These are phyloP conservation scores for Smallanthus sonchifolius DNA, from an alignment of 129 eudicot species.

Conservation along the genomic window DNA sequence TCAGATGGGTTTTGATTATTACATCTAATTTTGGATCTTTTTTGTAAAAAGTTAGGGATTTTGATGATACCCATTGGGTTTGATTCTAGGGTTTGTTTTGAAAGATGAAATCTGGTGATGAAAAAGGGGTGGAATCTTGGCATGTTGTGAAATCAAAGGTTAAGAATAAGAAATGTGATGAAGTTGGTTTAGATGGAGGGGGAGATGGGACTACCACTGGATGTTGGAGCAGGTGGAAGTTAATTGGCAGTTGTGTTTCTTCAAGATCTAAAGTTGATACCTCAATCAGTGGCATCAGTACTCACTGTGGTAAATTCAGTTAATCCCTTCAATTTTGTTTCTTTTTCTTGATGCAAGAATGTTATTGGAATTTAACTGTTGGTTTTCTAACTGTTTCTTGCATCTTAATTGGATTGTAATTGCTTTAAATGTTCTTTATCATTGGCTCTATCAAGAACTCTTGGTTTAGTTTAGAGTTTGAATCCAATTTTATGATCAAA, in stretches of 20 bases:
- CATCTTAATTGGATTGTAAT: constrained; percentile 14
- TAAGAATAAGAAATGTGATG: constrained; percentile 40
- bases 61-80: too few relatives aligned
- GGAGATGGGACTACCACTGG: constrained; percentile 29
- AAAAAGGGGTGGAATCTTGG: too few relatives aligned
- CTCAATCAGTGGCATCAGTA: constrained; percentile 82
- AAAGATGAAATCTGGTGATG: too few relatives aligned
- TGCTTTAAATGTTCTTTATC: constrained; percentile 1
- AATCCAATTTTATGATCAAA: neutral
- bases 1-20: constrained; percentile 26
- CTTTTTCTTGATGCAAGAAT: neutral
- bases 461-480: constrained; percentile 12
- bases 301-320: constrained; percentile 54
- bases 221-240: constrained; percentile 71
- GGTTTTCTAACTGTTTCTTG: constrained; percentile 1
- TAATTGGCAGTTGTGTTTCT: constrained; percentile 74
- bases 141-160: too few relatives aligned
- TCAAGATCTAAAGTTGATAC: constrained; percentile 98
- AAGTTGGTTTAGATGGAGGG: constrained; percentile 20
- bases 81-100: too few relatives aligned
- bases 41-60: constrained; percentile 24
- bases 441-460: constrained; percentile 6
- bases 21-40: constrained; percentile 13
- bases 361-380: neutral
- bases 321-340: neutral